Percentiles rank a stretch among this genome's conserved stretches.
These are phyloP conservation scores for Backusella tuberculispora DNA, from an alignment of 192 early-diverging fungal species.

Conservation along the genomic window DNA sequence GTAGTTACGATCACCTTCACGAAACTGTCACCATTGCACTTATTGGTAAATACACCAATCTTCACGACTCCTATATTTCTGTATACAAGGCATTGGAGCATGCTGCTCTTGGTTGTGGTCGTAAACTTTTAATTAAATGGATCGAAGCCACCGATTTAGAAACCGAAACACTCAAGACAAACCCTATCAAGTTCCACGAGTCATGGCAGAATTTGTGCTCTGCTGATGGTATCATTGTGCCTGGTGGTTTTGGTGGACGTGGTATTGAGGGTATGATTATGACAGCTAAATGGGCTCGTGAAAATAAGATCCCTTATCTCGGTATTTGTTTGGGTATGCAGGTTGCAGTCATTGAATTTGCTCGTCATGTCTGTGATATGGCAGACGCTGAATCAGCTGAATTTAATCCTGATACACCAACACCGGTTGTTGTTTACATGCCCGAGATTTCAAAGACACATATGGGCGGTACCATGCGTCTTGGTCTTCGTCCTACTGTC, in stretches of 20 bases:
- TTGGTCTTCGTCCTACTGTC: conserved; percentile 86
- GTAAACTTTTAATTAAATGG: conserved; percentile 87
- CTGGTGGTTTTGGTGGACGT: conserved; percentile 96
- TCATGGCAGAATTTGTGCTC: conserved; percentile 89
- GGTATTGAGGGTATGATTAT: conserved; percentile 96
- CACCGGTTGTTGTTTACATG: conserved; percentile 92
- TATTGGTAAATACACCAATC: conserved; percentile 95
- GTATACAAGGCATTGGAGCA: conserved; percentile 97
- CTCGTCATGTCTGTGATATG: conserved; percentile 89
- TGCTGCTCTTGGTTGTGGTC: conserved; percentile 84
- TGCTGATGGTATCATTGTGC: conserved; percentile 93
- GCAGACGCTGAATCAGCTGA: conserved; percentile 85
- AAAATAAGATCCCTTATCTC: conserved; percentile 96
- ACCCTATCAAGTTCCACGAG: conserved; percentile 95
- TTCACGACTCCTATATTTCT: conserved; percentile 97
- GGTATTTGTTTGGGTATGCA: conserved; percentile 98
- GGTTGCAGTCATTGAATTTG: conserved; percentile 96
- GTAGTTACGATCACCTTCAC: conserved; percentile 75
- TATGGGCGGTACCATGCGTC: conserved; percentile 97
- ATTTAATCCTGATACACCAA: conserved; percentile 69
- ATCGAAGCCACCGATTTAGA: conserved; percentile 96
- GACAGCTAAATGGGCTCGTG: conserved; percentile 96
- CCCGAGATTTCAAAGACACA: conserved; percentile 93
- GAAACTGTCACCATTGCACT: conserved; percentile 88
- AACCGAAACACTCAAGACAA: conserved; percentile 63